Evolutionary conservation across 2,329 filamentous ascomycete species (phyloP), one percentile per base, ranked within the genome.

Genomic region (Ceratocystis colombiana): DNA sequence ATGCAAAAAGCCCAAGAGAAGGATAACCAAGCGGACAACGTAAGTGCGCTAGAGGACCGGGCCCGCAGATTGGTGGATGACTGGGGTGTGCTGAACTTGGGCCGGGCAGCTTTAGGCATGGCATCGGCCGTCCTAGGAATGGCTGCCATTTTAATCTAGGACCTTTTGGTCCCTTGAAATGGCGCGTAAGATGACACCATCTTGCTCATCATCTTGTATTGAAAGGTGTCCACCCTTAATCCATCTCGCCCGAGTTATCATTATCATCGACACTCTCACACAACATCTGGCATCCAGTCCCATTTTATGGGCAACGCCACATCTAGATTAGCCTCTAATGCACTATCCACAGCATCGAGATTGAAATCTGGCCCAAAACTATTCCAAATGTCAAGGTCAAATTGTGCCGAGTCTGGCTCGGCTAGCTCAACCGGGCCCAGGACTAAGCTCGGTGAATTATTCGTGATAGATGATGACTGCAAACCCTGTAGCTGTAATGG

Each of bases 311-410:
- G 81, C 12, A 80, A 73, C 0, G 78, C 79, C 63, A 83, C 80
- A 61, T 83, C 81, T 2, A 84, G 73, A 64, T 82, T 82, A 0
- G 80, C 79, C 66, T 82, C 80, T 0, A 83, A 72, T 0, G 79
- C 80, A 20, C 81, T 80, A 69, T 84, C 81, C 28, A 83, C 79
- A 0, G 80, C 80, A 28, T 76, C 77, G 0, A 84, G 70, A 62
- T 83, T 77, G 69, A 84, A 84, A 62, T 73, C 80, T 1, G 81
- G 81, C 62, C 82, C 81, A 30, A 84, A 81, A 55, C 61, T 68
- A 45, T 65, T 68, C 66, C 66, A 68, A 8, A 68, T 68, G 45
- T 68, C 66, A 20, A 68, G 64, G 48, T 68, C 66, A 59, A 68
- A 44, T 10, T 65, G 63, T 6, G 37, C 63, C 37, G 55, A 33